These are phyloP conservation scores for Triticum urartu DNA, from an alignment of 176 grass and related monocot genomes.

Conservation along the genomic window DNA sequence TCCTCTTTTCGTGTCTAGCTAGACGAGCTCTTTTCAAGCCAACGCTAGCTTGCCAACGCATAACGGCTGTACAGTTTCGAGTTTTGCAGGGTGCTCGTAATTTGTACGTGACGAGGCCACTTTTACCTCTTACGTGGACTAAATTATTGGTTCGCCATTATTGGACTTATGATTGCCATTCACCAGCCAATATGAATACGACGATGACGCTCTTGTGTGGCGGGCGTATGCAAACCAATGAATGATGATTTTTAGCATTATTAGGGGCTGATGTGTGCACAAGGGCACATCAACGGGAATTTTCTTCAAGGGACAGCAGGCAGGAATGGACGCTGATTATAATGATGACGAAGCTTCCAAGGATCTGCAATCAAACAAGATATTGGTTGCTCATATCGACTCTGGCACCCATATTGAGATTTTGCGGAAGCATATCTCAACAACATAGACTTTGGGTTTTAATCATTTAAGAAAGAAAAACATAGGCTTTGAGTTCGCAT, in stretches of 20 bases:
- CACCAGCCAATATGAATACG: not conserved
- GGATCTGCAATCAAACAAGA: not conserved
- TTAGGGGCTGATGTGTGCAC: not conserved
- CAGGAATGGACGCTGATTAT: not conserved
- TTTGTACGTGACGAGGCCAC: not conserved
- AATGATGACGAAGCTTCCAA: not conserved
- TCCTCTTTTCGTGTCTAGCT: not conserved
- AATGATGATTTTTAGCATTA: not conserved
- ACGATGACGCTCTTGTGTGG: not conserved
- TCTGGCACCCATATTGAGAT: not conserved
- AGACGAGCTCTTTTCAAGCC: not conserved
- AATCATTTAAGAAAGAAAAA: no score
- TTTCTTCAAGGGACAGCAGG: constrained; percentile 1
- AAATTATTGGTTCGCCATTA: not conserved
- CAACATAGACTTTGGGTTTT: no score
- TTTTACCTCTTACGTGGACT: not conserved
- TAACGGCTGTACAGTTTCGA: not conserved
- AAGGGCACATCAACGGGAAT: not conserved
- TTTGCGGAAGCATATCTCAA: not conserved
- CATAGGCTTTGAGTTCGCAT: no score
- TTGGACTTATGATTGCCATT: not conserved
- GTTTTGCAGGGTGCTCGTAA: not conserved
- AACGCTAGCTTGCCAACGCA: not conserved
- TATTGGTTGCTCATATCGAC: not conserved
- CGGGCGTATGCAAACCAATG: not conserved